Base-by-base conservation (phyloP, 345 rosid species). In the Murraya koenigii region DNA sequence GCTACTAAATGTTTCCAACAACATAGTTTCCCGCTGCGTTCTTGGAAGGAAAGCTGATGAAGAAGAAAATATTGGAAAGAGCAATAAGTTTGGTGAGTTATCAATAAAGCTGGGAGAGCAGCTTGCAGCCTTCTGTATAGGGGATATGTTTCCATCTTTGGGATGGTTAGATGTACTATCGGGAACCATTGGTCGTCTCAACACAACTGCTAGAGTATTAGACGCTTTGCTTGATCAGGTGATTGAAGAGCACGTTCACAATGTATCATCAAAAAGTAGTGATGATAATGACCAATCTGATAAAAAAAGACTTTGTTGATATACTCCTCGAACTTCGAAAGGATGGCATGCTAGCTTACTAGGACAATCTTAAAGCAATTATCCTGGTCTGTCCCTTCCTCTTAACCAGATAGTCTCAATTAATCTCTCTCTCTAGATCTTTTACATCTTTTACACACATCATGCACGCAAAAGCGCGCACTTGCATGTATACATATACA, bases 1-100 rank as follows among this genome's bases (percentile, higher is more conserved):
- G 78, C 6, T 71, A 32, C 4, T n/a, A 8, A 38, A 47, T 14
- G 17, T 55, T 52, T 36, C 82, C 6, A 79, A 19, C 68, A 72
- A 76, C 25, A 72, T 82, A n/a, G 6, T 54, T 7, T 79, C 78
- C 4, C 55, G 78, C 44, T 66, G 62, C 61, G 78, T 49, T 72
- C 25, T 79, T 32, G 82, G 82, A 7, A 56, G 73, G 23, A 72
- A 33, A 33, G 63, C 66, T 32, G 72, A 54, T 1, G 74, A 49
- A 52, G 56, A 52, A 52, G 56, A 52, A 52, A 52, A 44, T 13
- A 44, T 4, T 52, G 56, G 22, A 4, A 15, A 52, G 7, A 35
- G 82, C 3, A 41, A 13, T 44, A 44, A 67, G 55, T 54, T 59
- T 8, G 80, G 75, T 0, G 41, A 75, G 71, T 19, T 75, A 2